Evolutionary conservation across 2,329 filamentous ascomycete species (phyloP), one percentile per base, ranked within the genome.

Genomic region (Calonectria crousiana): DNA sequence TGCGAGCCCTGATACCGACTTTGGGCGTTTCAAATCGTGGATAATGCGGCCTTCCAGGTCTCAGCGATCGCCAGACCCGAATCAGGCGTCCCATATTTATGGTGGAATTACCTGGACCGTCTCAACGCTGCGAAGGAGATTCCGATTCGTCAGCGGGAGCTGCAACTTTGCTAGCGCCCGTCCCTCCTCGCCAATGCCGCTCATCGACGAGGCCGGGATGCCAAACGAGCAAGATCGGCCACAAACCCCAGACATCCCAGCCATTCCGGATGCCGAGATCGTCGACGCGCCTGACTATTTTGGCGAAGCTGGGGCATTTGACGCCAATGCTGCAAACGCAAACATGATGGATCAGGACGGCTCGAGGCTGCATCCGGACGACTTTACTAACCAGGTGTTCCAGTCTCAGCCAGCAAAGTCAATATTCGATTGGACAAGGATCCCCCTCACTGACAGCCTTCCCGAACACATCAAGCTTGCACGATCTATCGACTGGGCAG

Each of bases 371-470:
- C 85, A 87, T 67, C 85, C 85, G 6, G 86, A 87, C 56, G 85
- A 86, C 28, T 87, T 87, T 41, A 86, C 85, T 18, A 86, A 86
- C 49, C 80, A 86, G 58, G 84, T 86, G 3, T 81, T 86, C n/a
- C 81, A 82, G 72, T 81, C 82, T 5, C 82, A 84, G 26, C 81
- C 84, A 20, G 73, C 82, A 30, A 82, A 80, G 77, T 87, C 89
- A 16, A 93, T 92, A 38, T 96, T 96, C 81, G 95, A 97, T 83
- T 97, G 95, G 95, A 97, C 95, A 5, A 89, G 92, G 69, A 88
- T 96, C 64, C 91, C 93, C 1, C 67, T 93, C 16, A 90, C 90
- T 6, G 86, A 92, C 18, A 89, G 88, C 32, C 87, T 96, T 51
- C 93, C 93, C 2, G 85, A 88, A 11, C 95, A 97, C 81, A 93